A percentile compares a stretch with the other conserved stretches of the same genome.
phyloP scores from a whole-genome alignment of 768 basidiomycete genomes.

The Tulasnella sp. region DNA sequence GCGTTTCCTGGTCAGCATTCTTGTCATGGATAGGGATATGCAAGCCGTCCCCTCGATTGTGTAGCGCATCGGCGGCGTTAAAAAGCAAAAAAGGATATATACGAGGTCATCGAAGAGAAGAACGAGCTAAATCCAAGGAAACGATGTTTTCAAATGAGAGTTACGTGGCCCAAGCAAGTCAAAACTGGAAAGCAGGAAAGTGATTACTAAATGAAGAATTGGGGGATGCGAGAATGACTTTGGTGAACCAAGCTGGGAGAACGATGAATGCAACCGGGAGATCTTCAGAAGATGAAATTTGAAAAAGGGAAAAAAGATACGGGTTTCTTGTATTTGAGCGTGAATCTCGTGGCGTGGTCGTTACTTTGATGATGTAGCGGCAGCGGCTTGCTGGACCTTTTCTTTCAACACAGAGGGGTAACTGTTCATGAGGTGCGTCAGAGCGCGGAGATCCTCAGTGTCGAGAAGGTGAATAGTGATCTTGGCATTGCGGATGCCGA shows the following conservation, averaged over 20 bases:
- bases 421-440: constrained; percentile 81
- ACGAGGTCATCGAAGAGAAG: background rate
- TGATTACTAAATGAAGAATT: background rate
- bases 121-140: background rate
- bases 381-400: constrained; percentile 32
- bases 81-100: background rate
- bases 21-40: background rate
- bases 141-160: background rate
- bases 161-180: background rate
- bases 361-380: constrained; percentile 7
- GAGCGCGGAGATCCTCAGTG: constrained; percentile 69
- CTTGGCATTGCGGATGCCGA: constrained; percentile 60
- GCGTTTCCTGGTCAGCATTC: background rate
- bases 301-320: background rate
- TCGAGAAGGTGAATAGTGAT: constrained; percentile 75
- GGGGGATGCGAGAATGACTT: background rate
- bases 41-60: background rate
- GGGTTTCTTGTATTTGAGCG: background rate
- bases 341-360: background rate
- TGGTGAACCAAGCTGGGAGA: background rate
- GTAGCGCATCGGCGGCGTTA: background rate
- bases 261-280: background rate
- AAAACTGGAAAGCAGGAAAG: background rate
- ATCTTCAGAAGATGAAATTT: background rate
- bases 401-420: constrained; percentile 74